These are phyloP conservation scores for Teunomyces lycoperdinae DNA, from an alignment of 805 yeast species.

Conservation along the genomic window DNA sequence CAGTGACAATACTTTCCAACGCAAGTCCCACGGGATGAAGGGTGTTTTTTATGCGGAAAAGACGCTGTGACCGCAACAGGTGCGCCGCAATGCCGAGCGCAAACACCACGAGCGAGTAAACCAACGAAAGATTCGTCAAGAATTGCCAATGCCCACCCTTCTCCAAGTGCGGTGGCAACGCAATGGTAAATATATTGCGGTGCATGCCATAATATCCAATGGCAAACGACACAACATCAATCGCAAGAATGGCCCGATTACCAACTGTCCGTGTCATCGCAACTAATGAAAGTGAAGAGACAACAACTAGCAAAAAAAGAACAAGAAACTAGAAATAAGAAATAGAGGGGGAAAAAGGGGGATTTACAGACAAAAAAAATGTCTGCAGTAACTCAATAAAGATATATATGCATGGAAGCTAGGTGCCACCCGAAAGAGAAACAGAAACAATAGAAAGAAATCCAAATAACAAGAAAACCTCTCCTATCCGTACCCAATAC, in stretches of 20 bases:
- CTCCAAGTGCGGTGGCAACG: conserved; percentile 48
- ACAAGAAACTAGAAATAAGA: too few relatives aligned
- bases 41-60: conserved; percentile 36
- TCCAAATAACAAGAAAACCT: too few relatives aligned
- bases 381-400: too few relatives aligned
- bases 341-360: too few relatives aligned
- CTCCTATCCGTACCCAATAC: too few relatives aligned
- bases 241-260: conserved; percentile 21
- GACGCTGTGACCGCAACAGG: conserved; percentile 15
- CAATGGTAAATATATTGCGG: conserved; percentile 14
- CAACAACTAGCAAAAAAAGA: too few relatives aligned
- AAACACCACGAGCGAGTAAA: conserved; percentile 13
- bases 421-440: neutral
- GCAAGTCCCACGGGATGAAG: conserved; percentile 55
- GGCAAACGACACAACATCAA: conserved; percentile 23
- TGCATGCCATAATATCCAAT: conserved; percentile 30
- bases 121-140: conserved; percentile 48
- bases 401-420: neutral
- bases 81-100: conserved; percentile 33
- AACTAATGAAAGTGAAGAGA: too few relatives aligned
- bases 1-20: conserved; percentile 58
- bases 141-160: conserved; percentile 72
- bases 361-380: too few relatives aligned
- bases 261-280: conserved; percentile 24
- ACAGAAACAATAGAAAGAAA: neutral